A percentile compares a stretch with the other conserved stretches of the same genome.
Conservation (phyloP, 208 protist species). For the Trypanosoma conorhini region DNA sequence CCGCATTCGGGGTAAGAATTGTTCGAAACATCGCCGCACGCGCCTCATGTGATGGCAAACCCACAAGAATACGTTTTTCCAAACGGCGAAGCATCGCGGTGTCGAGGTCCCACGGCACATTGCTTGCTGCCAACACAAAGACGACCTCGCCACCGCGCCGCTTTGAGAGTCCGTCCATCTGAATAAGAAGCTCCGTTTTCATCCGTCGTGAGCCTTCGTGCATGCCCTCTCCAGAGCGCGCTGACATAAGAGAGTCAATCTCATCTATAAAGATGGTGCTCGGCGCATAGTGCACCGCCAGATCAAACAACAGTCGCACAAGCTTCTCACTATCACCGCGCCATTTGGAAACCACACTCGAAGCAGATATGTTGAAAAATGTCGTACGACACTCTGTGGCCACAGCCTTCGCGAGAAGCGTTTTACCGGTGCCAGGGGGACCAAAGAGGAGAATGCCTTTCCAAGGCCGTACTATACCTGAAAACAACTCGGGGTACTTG, state of each 20-base stretch:
- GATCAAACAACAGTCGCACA: conserved; percentile 94
- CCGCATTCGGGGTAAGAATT: conserved; percentile 36
- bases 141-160: conserved; percentile 78
- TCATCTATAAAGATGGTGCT: conserved; percentile 99
- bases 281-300: conserved; percentile 92
- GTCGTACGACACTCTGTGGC: conserved; percentile 97
- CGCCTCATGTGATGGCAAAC: conserved; percentile 72
- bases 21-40: conserved; percentile 70
- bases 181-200: conserved; percentile 94
- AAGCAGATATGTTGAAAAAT: conserved; percentile 99
- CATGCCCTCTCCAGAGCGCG: conserved; percentile 94
- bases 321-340: conserved; percentile 98
- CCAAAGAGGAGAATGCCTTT: conserved; percentile 97
- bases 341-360: conserved; percentile 97
- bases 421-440: conserved; percentile 98
- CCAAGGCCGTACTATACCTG: conserved; percentile 94
- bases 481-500: conserved; percentile 89
- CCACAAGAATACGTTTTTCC: conserved; percentile 92
- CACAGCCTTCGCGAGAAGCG: conserved; percentile 97
- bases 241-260: conserved; percentile 97
- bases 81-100: conserved; percentile 91
- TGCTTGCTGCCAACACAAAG: conserved; percentile 93
- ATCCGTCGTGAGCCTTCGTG: conserved; percentile 92
- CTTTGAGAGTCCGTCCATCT: conserved; percentile 93
- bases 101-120: conserved; percentile 95